Base-by-base conservation (phyloP, 2,329 filamentous ascomycete species). In the Xylariaceae sp. region DNA sequence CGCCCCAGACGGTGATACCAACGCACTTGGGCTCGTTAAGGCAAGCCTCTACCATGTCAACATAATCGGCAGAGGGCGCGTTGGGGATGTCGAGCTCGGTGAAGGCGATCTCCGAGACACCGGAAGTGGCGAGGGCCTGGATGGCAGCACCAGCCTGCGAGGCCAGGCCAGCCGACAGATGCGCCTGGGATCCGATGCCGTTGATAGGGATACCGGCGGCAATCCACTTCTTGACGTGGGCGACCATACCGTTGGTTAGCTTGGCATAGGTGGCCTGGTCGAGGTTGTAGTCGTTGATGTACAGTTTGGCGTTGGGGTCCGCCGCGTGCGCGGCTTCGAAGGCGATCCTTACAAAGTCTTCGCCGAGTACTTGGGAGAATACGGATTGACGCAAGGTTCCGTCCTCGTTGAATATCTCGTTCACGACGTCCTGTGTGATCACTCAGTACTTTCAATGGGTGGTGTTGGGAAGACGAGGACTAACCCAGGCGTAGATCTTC, bases 231-330 rank as follows among this genome's bases (percentile, higher is more conserved):
- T 80, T 79, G 60, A 89, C 85, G 63, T 81, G 72, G 37, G 63
- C 64, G 12, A 77, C 72, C 71, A 84, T 77, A 44, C 76, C 76
- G 19, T 62, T 72, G 34, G 74, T 74, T 51, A 74, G 45, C 74
- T 90, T 89, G 58, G 77, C 73, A 63, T 79, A 78, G 60, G 62
- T 76, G 16, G 84, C 76, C 41, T 70, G 74, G 71, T 87, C 85
- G 49, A 87, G 78, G 72, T 87, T 87, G 71, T 78, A 82, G 68
- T 90, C 86, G 70, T 90, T 91, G 72, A 89, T 87, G 74, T 88
- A 91, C 37, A 90, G 76, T 71, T 85, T 86, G 2, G 83, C 85
- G 52, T 70, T 63, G 2, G 86, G 84, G 67, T 89, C 87, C 13
- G 84, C 85, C 8, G 76, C 75, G 48, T 80, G 79, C 18, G 87